phyloP scores from a whole-genome alignment of 768 basidiomycete species.

The Kwoniella dendrophila region DNA sequence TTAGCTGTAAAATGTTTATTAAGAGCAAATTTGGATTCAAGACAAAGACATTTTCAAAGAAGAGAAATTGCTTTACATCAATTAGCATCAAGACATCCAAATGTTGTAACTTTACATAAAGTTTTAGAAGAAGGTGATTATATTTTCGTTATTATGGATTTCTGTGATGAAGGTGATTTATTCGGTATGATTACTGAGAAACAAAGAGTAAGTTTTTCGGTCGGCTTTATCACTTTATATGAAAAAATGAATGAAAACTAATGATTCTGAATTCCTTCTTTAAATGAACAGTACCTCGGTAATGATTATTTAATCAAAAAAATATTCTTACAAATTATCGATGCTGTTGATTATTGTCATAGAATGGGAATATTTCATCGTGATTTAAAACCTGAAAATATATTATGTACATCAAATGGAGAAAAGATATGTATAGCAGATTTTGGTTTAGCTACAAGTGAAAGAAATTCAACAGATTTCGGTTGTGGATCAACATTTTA shows the following conservation, averaged over 20 bases:
- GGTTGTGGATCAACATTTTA: conserved; percentile 97
- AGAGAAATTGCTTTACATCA: conserved; percentile 67
- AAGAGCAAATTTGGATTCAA: conserved; percentile 62
- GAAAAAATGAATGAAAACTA: conserved; percentile 1
- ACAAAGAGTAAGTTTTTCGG: conserved; percentile 56
- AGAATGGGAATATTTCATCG: conserved; percentile 89
- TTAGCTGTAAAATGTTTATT: conserved; percentile 89
- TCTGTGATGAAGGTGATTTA: conserved; percentile 84
- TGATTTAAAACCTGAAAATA: conserved; percentile 89
- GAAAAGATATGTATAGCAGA: conserved; percentile 82
- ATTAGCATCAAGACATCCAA: conserved; percentile 58
- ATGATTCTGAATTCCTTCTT: background rate
- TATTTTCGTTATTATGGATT: conserved; percentile 86
- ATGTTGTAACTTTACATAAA: conserved; percentile 71
- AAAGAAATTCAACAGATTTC: conserved; percentile 80
- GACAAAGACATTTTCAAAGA: conserved; percentile 68
- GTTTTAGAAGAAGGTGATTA: conserved; percentile 65
- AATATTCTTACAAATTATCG: conserved; percentile 89
- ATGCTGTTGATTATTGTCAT: conserved; percentile 92
- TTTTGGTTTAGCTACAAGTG: conserved; percentile 89
- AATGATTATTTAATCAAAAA: conserved; percentile 80
- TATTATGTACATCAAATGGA: conserved; percentile 76
- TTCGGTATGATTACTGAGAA: conserved; percentile 76
- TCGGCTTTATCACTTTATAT: background rate
- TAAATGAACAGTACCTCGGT: conserved; percentile 80